Base-by-base conservation (phyloP, 2,329 filamentous ascomycete genomes). In the Tolypocladium amazonense region DNA sequence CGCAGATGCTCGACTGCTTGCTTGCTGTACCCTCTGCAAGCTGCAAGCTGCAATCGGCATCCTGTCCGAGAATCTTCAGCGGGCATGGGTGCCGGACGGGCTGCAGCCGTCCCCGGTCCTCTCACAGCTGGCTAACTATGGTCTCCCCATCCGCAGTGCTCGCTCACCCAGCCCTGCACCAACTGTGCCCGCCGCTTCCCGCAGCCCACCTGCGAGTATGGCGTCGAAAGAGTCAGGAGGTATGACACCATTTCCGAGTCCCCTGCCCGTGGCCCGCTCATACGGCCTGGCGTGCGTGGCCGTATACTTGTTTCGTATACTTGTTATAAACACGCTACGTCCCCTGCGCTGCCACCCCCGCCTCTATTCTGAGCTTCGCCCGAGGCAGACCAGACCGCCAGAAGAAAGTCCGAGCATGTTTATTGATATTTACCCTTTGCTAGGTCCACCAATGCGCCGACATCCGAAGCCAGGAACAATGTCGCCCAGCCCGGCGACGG, bases 181-280 rank as follows among this genome's bases (percentile, higher is more conserved):
- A 81, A 83, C 65, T 83, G 81, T 63, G 70, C 75, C 30, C 76
- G 80, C 43, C 74, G 80, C 37, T 83, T 80, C 62, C 81, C 81
- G 0, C 78, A 76, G 58, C 80, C 80, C 0, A 65, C 71, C 8
- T 83, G 81, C 66, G 75, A 80, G 63, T 83, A 83, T 60, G 67
- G 61, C 35, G 59, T 59, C 45, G 58, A 60, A 33, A 65, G 68
- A 41, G 50, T 60, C n/a, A 71, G 67, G 58, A 67, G 63, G 68
- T 67, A 61, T 18, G 58, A 37, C 23, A 14, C 37, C 41, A 38
- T 56, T 30, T 30, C 35, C 30, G 23, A 18, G 23, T 58, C 33
- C 33, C 47, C 41, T 53, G 50, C 30, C 9, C 15, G 15, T 20
- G 25, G 45, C 7, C 9, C 9, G 25, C 5, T 18, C 18, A 3